Base-by-base conservation (phyloP, 345 rosid genomes). In the Eucalyptus sideroxylon region DNA sequence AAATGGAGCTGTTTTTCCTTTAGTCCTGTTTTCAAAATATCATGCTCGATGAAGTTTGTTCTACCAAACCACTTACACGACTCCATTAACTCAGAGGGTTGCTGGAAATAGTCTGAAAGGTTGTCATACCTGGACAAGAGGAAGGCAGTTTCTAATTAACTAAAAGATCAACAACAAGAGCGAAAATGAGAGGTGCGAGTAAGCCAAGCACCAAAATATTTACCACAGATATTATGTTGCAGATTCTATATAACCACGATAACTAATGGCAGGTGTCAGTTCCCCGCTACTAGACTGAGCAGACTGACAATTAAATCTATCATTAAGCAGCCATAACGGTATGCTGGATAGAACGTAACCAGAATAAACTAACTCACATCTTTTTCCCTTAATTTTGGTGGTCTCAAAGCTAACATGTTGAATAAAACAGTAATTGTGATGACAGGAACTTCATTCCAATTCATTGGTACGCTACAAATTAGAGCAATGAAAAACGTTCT, bases 121-220 rank as follows among this genome's bases (percentile, higher is more conserved):
- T 40, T 5, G 51, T 5, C 51, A 14, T 50, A 2, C 6, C 1
- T 50, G 6, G 51, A 50, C 51, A 50, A 50, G 51, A 50, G 51
- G 6, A 50, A 50, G 16, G 16, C 16, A 0, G 51, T 50, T 50
- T 5, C 50, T 5, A 50, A 14, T 50, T 1, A 50, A 50, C 16
- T 50, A 50, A 50, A 50, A 2, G 2, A 50, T 50, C 6, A 2
- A 14, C 1, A 0, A 50, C 2, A 50, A 2, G 2, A 13, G 51
- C 5, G 2, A 50, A 50, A 2, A 50, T 50, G 16, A 50, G 51
- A 50, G 51, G 51, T 5, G 6, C 16, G 6, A 50, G 6, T 14
- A 50, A 50, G 51, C 51, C 51, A 50, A 50, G 51, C 16, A 50
- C 51, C 51, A 50, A 50, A 50, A 5, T 50, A 5, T 5, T 14